Conservation (phyloP, 1,284 basidiomycete genomes). For the Ustilago lituana region DNA sequence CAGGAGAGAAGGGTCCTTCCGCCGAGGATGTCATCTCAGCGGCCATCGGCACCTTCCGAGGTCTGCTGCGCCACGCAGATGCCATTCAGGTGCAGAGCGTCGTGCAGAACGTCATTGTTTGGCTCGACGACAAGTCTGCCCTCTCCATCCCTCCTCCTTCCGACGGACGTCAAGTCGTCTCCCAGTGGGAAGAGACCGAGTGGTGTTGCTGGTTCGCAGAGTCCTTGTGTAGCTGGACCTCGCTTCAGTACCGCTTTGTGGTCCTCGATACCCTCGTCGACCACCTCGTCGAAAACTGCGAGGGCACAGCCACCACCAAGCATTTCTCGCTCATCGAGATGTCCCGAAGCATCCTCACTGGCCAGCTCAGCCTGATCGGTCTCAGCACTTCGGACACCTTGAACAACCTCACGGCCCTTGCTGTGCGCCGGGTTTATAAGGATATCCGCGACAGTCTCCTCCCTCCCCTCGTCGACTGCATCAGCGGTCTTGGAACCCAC, state of each 20-base stretch:
- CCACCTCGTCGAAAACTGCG: constrained; percentile 77
- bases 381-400: constrained; percentile 89
- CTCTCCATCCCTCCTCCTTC: constrained; percentile 18
- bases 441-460: constrained; percentile 74
- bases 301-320: constrained; percentile 72
- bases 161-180: constrained; percentile 25
- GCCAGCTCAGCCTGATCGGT: constrained; percentile 84
- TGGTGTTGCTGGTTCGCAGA: constrained; percentile 85
- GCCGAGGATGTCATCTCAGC: constrained; percentile 78
- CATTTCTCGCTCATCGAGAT: constrained; percentile 81
- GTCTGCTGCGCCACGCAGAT: constrained; percentile 80
- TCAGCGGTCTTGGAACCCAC: constrained; percentile 84
- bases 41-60: constrained; percentile 78
- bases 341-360: constrained; percentile 81
- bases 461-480: constrained; percentile 78
- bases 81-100: constrained; percentile 77
- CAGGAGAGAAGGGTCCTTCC: constrained; percentile 86
- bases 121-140: constrained; percentile 55
- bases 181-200: constrained; percentile 77
- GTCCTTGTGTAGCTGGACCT: constrained; percentile 81
- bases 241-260: constrained; percentile 90
- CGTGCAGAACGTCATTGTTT: constrained; percentile 74
- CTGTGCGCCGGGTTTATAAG: constrained; percentile 76
- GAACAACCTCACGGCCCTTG: constrained; percentile 72
- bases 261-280: constrained; percentile 87